These are phyloP conservation scores for Tricholomella constricta DNA, from an alignment of 768 basidiomycete genomes.

Conservation along the genomic window DNA sequence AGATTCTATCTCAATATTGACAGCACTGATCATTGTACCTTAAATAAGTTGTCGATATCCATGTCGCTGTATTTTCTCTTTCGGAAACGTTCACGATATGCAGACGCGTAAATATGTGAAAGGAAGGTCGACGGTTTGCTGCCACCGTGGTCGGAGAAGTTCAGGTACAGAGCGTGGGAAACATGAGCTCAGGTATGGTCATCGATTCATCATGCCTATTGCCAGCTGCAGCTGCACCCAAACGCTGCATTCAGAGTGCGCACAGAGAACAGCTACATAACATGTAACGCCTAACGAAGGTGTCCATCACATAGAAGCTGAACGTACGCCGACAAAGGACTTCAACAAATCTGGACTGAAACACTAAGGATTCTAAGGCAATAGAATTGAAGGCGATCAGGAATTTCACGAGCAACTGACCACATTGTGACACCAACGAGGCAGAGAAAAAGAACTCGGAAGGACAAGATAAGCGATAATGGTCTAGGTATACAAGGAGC, in stretches of 20 bases:
- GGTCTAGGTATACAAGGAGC: constrained; percentile 10
- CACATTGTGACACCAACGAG: not conserved
- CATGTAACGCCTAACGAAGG: too few species aligned
- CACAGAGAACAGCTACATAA: too few species aligned
- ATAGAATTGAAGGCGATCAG: not conserved
- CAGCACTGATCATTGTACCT: constrained; percentile 29
- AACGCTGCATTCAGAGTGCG: too few species aligned
- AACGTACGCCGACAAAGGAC: too few species aligned
- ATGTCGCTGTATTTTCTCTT: constrained; percentile 24
- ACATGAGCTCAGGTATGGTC: not conserved
- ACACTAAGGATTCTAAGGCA: too few species aligned
- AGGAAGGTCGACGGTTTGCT: not conserved
- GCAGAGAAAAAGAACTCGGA: not conserved
- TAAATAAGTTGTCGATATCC: constrained; percentile 57
- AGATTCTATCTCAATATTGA: not conserved
- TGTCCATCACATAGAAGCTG: too few species aligned
- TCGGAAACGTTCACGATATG: not conserved
- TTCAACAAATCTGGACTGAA: too few species aligned
- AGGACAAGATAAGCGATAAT: constrained; percentile 12
- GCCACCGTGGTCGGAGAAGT: too few species aligned
- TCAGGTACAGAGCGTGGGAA: not conserved
- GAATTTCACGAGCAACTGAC: not conserved
- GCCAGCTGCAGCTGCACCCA: too few species aligned
- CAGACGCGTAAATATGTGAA: not conserved
- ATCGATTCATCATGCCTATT: too few species aligned